A percentile compares a stretch with the other conserved stretches of the same genome.
Evolutionary conservation across 1,284 basidiomycete genomes (phyloP).

Genomic region (Boletus smithii): DNA sequence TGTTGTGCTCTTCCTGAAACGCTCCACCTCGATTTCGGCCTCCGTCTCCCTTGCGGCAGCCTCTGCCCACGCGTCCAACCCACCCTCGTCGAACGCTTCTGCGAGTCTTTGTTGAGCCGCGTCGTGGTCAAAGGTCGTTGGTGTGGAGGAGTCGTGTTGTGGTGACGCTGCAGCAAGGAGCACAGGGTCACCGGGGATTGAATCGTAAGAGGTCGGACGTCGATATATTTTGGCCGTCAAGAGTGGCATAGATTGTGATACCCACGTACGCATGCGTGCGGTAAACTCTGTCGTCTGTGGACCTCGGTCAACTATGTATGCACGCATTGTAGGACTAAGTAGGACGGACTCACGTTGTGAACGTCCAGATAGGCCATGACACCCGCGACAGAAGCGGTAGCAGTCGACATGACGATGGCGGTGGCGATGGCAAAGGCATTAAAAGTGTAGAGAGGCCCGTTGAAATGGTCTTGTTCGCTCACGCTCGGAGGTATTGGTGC

Average conservation of each 20-base stretch:
- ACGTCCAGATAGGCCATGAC: constrained; percentile 42
- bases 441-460: constrained; percentile 40
- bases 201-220: constrained; percentile 17
- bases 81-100: constrained; percentile 53
- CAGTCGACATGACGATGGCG: constrained; percentile 36
- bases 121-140: constrained; percentile 26
- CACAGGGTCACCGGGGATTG: constrained; percentile 2
- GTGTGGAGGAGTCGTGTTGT: too few relatives aligned
- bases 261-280: constrained; percentile 44
- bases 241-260: constrained; percentile 45
- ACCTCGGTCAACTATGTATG: too few relatives aligned
- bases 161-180: neutral
- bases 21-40: constrained; percentile 47
- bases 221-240: constrained; percentile 53
- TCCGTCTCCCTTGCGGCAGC: constrained; percentile 51
- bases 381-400: constrained; percentile 35
- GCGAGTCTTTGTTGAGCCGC: constrained; percentile 50
- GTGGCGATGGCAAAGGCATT: constrained; percentile 49
- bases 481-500: too few relatives aligned
- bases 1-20: constrained; percentile 15
- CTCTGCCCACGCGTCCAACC: constrained; percentile 51
- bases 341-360: constrained; percentile 34
- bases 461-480: constrained; percentile 37
- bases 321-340: too few relatives aligned
- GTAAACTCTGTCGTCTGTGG: constrained; percentile 56